A percentile compares a stretch with the other conserved stretches of the same genome.
These are phyloP conservation scores for Ophiocordyceps robertsii DNA, from an alignment of 2,329 filamentous ascomycete genomes.

Conservation along the genomic window DNA sequence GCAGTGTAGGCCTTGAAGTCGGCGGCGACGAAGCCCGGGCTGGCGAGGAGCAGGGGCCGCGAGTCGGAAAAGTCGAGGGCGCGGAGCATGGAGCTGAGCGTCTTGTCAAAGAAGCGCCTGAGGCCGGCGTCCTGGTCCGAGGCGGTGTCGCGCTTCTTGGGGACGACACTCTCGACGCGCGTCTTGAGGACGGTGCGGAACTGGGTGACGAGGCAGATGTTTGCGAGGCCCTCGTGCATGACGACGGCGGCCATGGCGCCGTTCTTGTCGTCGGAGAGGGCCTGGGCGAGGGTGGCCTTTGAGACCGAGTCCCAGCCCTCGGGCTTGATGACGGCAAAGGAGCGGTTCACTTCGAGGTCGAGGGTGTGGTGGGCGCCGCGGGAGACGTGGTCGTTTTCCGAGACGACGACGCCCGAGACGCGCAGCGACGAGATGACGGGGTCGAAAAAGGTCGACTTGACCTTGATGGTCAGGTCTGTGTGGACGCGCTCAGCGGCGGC, in stretches of 20 bases:
- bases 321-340: constrained; percentile 79
- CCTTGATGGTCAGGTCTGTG: constrained; percentile 41
- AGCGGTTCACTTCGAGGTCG: constrained; percentile 75
- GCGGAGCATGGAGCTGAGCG: constrained; percentile 60
- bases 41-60: constrained; percentile 69
- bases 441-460: constrained; percentile 46
- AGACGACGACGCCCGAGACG: constrained; percentile 39
- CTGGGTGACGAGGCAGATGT: constrained; percentile 72
- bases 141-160: constrained; percentile 52
- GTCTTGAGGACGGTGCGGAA: constrained; percentile 61
- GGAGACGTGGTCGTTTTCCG: constrained; percentile 38
- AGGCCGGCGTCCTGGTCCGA: constrained; percentile 58
- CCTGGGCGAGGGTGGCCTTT: constrained; percentile 62
- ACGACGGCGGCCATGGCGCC: constrained; percentile 82
- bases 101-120: constrained; percentile 61
- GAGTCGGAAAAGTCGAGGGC: constrained; percentile 61
- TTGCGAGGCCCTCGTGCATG: constrained; percentile 79
- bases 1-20: constrained; percentile 66
- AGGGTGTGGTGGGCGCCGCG: constrained; percentile 46
- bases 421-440: constrained; percentile 39
- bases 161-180: constrained; percentile 48
- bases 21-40: constrained; percentile 74
- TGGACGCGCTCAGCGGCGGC: constrained; percentile 37
- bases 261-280: constrained; percentile 63
- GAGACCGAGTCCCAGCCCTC: constrained; percentile 84